These are phyloP conservation scores for Collariella sp. DNA, from an alignment of 495 filamentous ascomycete genomes.

Conservation along the genomic window DNA sequence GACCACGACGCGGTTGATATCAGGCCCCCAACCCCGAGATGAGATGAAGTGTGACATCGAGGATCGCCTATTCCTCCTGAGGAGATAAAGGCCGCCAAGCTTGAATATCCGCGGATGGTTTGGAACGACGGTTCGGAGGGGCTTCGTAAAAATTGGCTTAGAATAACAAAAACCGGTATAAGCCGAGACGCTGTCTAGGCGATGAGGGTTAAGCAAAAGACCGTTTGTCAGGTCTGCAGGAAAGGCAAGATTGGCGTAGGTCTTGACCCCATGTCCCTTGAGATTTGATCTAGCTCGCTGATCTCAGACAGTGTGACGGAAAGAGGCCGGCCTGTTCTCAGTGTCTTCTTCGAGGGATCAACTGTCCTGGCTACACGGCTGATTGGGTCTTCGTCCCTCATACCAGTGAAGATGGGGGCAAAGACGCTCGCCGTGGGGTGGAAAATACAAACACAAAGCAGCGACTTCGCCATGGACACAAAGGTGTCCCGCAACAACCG, in stretches of 20 bases:
- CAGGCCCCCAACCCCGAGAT: too few relatives aligned
- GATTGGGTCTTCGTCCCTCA: constrained; percentile 23
- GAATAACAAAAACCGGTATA: not conserved
- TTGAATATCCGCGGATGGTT: too few relatives aligned
- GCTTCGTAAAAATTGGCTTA: not conserved
- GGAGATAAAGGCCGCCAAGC: constrained; percentile 11
- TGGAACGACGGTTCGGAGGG: not conserved
- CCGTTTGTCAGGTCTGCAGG: constrained; percentile 18
- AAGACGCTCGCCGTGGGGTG: not conserved
- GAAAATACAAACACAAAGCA: not conserved
- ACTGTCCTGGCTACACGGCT: constrained; percentile 16
- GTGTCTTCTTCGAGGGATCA: constrained; percentile 13
- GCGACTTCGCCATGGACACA: not conserved
- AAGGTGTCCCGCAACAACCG: too few relatives aligned
- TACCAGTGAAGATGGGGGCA: not conserved
- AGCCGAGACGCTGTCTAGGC: not conserved
- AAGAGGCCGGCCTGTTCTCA: constrained; percentile 17
- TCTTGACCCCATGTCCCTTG: not conserved
- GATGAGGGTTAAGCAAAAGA: constrained; percentile 20
- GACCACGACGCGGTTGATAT: not conserved
- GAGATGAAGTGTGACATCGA: too few relatives aligned
- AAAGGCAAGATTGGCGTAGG: constrained; percentile 19
- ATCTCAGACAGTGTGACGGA: constrained; percentile 17
- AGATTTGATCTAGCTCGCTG: not conserved
- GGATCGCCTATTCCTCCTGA: not conserved